Evolutionary conservation across 331 rosid species (phyloP).

Genomic region (Arachis monticola): DNA sequence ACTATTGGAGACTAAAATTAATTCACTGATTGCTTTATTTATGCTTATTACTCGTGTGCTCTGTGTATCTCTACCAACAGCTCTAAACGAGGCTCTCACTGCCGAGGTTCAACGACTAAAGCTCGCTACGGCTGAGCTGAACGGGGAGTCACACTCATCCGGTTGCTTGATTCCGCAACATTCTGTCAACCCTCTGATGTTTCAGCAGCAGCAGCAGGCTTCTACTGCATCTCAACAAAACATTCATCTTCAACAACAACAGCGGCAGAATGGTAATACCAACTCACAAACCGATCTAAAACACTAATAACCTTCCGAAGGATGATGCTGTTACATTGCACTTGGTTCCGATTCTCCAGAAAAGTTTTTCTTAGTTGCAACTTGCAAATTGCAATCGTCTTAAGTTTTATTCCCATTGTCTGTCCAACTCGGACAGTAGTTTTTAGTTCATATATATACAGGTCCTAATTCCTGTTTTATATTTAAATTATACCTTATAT

Average conservation of each 20-base stretch:
- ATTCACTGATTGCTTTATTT: constrained; percentile 8
- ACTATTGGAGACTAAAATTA: constrained; percentile 3
- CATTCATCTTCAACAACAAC: constrained; percentile 61
- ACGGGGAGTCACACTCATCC: constrained; percentile 62
- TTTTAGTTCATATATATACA: constrained; percentile 46
- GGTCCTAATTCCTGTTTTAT: constrained; percentile 41
- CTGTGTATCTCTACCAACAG: constrained; percentile 45
- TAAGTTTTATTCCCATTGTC: constrained; percentile 40
- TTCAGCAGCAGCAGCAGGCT: constrained; percentile 51
- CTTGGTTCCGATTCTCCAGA: constrained; percentile 42
- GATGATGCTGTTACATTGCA: constrained; percentile 40
- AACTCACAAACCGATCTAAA: constrained; percentile 60
- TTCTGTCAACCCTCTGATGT: constrained; percentile 62
- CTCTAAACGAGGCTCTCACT: constrained; percentile 89
- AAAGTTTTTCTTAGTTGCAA: constrained; percentile 22
- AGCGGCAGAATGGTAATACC: constrained; percentile 60
- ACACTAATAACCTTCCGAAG: constrained; percentile 46
- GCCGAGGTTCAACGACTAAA: constrained; percentile 89
- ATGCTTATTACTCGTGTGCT: constrained; percentile 23
- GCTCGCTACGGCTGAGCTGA: constrained; percentile 72
- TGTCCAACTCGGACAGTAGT: constrained; percentile 49
- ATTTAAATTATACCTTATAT: constrained; percentile 41
- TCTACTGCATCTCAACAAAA: constrained; percentile 48
- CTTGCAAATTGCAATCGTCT: constrained; percentile 38
- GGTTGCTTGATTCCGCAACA: constrained; percentile 56